Conservation (phyloP, 257 asterid genomes). For the Linaria vulgaris region DNA sequence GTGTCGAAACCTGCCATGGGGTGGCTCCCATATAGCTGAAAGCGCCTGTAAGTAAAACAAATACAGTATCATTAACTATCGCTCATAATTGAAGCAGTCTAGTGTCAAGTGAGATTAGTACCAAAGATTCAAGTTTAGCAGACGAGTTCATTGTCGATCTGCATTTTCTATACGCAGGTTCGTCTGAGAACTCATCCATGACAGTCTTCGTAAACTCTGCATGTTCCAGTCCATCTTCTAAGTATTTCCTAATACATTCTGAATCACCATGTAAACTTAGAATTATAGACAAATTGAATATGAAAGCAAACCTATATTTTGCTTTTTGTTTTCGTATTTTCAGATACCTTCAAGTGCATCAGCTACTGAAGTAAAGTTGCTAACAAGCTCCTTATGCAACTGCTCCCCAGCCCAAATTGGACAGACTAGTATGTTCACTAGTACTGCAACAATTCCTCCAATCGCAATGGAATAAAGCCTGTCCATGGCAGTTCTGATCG, state of each 20-base stretch:
- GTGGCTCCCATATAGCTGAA: conserved; percentile 86
- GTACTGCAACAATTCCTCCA: conserved; percentile 63
- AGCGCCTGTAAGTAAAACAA: conserved; percentile 38
- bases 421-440: conserved; percentile 50
- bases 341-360: conserved; percentile 66
- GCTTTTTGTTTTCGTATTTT: not conserved
- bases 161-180: conserved; percentile 65
- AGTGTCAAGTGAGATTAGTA: conserved; percentile 23
- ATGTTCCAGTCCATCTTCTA: conserved; percentile 48
- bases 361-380: conserved; percentile 54
- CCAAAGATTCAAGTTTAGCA: conserved; percentile 60
- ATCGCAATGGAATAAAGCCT: conserved; percentile 72
- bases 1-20: conserved; percentile 62
- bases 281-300: not conserved
- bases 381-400: conserved; percentile 60
- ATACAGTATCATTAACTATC: not conserved
- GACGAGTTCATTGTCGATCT: conserved; percentile 52
- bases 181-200: conserved; percentile 63
- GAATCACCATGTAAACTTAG: conserved; percentile 5
- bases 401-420: conserved; percentile 85
- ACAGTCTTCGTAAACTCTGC: conserved; percentile 45
- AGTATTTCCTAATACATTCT: conserved; percentile 74
- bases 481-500: conserved; percentile 56
- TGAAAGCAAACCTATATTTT: not conserved
- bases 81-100: not conserved